Evolutionary conservation across 768 basidiomycete genomes (phyloP).

Genomic region (Postia placenta): DNA sequence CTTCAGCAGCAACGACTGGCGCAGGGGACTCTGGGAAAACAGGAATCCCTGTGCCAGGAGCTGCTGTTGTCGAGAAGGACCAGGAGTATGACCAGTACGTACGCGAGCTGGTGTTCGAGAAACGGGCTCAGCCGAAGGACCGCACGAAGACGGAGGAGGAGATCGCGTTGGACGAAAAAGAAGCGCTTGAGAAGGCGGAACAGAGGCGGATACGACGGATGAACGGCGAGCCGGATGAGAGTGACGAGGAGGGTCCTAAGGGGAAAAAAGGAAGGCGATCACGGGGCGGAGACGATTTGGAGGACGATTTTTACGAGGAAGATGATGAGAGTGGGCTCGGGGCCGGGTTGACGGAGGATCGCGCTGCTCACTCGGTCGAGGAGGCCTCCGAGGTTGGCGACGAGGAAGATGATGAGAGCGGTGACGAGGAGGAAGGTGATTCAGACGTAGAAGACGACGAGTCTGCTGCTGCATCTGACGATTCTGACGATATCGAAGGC

Average conservation of each 20-base stretch:
- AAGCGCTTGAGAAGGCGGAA: slow-evolving; percentile 82
- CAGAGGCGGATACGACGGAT: slow-evolving; percentile 71
- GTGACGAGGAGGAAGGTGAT: slow-evolving; percentile 26
- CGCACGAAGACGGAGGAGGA: slow-evolving; percentile 97
- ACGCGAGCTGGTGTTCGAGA: slow-evolving; percentile 87
- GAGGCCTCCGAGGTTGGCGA: too few species aligned
- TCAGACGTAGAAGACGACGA: slow-evolving; percentile 27
- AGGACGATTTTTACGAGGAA: slow-evolving; percentile 66
- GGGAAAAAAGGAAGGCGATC: slow-evolving; percentile 46
- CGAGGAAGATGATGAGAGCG: slow-evolving; percentile 25
- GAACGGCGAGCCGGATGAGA: slow-evolving; percentile 68
- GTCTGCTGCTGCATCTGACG: slow-evolving; percentile 30
- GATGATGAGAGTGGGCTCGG: slow-evolving; percentile 23
- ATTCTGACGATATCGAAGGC: slow-evolving; percentile 38
- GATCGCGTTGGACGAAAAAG: slow-evolving; percentile 81
- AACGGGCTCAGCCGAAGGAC: slow-evolving; percentile 90
- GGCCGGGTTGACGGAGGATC: slow-evolving; percentile 30
- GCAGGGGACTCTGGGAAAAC: background rate
- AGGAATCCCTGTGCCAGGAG: background rate
- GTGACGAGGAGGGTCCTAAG: slow-evolving; percentile 46
- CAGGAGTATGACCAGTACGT: slow-evolving; percentile 90
- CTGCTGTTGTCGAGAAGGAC: slow-evolving; percentile 28
- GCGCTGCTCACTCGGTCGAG: slow-evolving; percentile 36
- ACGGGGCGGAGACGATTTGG: slow-evolving; percentile 81
- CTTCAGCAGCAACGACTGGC: slow-evolving; percentile 22